Evolutionary conservation across 2,329 filamentous ascomycete species (phyloP).

Genomic region (Epichloe elymi): DNA sequence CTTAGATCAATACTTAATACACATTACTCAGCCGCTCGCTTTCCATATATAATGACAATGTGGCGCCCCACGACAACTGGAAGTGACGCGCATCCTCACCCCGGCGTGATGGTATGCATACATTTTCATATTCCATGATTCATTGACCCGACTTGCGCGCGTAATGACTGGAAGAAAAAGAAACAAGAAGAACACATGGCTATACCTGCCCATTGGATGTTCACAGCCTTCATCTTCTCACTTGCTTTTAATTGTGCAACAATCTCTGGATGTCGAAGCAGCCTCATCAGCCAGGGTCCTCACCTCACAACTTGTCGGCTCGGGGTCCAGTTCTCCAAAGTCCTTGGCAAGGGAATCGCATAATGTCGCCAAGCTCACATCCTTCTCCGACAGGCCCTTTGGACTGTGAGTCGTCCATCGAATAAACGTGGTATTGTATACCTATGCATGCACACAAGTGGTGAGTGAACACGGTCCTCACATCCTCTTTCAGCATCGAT

Average conservation of each 20-base stretch:
- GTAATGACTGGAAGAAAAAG: too few relatives aligned
- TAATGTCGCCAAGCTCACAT: slow-evolving; percentile 46
- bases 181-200: not conserved
- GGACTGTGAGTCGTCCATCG: slow-evolving; percentile 63
- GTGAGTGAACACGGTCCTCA: not conserved
- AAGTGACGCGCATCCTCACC: too few relatives aligned
- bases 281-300: slow-evolving; percentile 34
- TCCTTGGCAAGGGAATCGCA: slow-evolving; percentile 47
- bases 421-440: slow-evolving; percentile 58
- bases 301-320: slow-evolving; percentile 22
- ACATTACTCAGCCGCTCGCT: slow-evolving; percentile 2
- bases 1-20: slow-evolving; percentile 4
- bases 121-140: not conserved
- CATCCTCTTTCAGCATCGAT: not conserved
- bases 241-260: slow-evolving; percentile 35
- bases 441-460: slow-evolving; percentile 24
- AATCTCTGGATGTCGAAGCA: slow-evolving; percentile 34
- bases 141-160: not conserved
- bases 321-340: slow-evolving; percentile 38
- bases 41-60: not conserved
- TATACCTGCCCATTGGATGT: not conserved
- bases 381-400: slow-evolving; percentile 49
- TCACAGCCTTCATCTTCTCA: not conserved
- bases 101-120: too few relatives aligned
- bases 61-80: too few relatives aligned